phyloP scores from a whole-genome alignment of 805 yeast genomes.

The Monosporozyma yasuniensis region DNA sequence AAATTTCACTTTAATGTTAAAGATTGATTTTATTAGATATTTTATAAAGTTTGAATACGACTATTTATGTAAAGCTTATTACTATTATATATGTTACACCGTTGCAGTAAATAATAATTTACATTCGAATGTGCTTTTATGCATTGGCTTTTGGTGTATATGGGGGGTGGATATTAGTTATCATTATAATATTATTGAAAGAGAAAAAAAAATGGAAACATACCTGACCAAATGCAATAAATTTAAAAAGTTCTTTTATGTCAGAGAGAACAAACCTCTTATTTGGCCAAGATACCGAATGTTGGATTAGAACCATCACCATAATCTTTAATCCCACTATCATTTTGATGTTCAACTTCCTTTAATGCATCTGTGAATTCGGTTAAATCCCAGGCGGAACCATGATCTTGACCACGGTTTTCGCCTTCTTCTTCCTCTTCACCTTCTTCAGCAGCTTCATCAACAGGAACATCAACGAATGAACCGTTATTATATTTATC shows the following conservation, averaged over 20 bases:
- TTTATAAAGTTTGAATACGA: neutral
- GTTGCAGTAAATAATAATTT: neutral
- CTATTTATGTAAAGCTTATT: neutral
- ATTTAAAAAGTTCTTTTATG: neutral
- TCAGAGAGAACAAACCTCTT: neutral
- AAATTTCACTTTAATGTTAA: neutral
- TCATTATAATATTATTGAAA: neutral
- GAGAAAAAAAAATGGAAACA: neutral
- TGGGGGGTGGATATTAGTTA: neutral
- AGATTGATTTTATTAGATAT: neutral
- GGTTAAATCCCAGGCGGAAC: slow-evolving; percentile 37
- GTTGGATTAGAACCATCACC: slow-evolving; percentile 53
- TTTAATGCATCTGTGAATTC: slow-evolving; percentile 34
- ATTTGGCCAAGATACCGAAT: slow-evolving; percentile 22
- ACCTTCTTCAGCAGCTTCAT: slow-evolving; percentile 37
- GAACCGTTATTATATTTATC: slow-evolving; percentile 1
- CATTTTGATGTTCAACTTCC: slow-evolving; percentile 29
- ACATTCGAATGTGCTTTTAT: neutral
- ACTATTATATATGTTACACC: neutral
- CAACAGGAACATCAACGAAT: neutral
- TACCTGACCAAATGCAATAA: neutral
- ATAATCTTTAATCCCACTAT: slow-evolving; percentile 51
- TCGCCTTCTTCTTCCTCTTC: slow-evolving; percentile 29
- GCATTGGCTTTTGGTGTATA: neutral
- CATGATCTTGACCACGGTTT: slow-evolving; percentile 27